Evolutionary conservation across 768 basidiomycete species (phyloP), one percentile per base, ranked within the genome.

Genomic region (Russula abietina): DNA sequence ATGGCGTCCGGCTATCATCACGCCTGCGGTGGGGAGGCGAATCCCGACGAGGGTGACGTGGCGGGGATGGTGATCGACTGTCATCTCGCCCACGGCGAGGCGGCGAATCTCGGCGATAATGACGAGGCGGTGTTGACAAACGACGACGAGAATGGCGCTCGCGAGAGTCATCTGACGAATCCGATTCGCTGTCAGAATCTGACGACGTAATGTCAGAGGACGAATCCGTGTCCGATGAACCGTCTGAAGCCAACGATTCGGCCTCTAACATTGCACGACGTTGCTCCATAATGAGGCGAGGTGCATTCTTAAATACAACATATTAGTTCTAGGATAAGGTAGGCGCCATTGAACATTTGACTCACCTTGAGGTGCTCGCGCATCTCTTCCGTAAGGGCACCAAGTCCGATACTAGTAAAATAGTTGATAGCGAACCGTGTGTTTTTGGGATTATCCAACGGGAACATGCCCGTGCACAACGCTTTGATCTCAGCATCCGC

Each of bases 351-450:
- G 50, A 22, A 57, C 16, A 24, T 5, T 49, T 69, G 64, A 77
- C 82, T 50, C 68, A 89, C 91, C 80, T 96, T 93, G 64, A 99
- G 77, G 71, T 93, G 95, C 71, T 95, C 94, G 72, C 97, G 82
- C 97, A 98, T 98, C 33, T 89, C 89, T 74, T 98, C 95, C 1
- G 97, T 99, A 64, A 98, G 73, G 26, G 82, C 81, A 59, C 97
- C 97, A 63, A 98, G 71, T 0, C 93, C 93, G 68, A 99, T 87
- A 69, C 90, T 93, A 7, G 97, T 99, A 73, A 98, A 97, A 77
- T 98, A 98, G 73, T 97, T 97, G 85, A 96, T 96, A 3, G 93
- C 84, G 72, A 95, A 93, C 58, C 97, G 83, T 0, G 97, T 98
- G 71, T 98, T 90, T 76, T 96, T 97, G 0, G 97, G 97, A 63